phyloP scores from a whole-genome alignment of 2,329 filamentous ascomycete species.

The Cryphonectria radicalis region DNA sequence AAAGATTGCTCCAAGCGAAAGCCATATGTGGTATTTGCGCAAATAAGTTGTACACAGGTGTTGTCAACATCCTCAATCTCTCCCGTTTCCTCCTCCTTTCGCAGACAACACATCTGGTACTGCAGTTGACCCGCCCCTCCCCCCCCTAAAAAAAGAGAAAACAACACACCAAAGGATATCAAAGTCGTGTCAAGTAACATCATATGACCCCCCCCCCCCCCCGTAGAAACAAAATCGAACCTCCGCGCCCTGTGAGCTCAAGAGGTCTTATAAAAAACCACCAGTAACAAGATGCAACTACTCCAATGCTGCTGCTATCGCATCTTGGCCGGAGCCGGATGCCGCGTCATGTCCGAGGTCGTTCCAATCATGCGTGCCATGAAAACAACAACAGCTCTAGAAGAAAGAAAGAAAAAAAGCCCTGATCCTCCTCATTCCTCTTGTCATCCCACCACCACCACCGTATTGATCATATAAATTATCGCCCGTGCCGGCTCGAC shows the following conservation, averaged over 20 bases:
- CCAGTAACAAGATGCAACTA: background rate
- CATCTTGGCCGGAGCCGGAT: background rate
- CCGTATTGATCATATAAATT: constrained; percentile 4
- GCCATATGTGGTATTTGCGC: constrained; percentile 2
- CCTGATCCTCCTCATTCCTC: constrained; percentile 13
- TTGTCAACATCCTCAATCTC: background rate
- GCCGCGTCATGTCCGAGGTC: background rate
- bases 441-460: constrained; percentile 17
- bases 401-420: too few relatives aligned
- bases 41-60: constrained; percentile 11
- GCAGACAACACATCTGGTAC: background rate
- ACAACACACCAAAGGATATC: constrained; percentile 17
- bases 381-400: background rate
- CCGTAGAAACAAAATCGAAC: background rate
- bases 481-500: constrained; percentile 40
- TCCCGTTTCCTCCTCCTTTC: background rate
- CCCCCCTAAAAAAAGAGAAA: background rate
- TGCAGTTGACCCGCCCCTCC: background rate
- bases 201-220: background rate
- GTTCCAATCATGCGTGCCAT: background rate
- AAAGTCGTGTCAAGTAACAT: constrained; percentile 1
- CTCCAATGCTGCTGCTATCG: background rate
- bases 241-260: background rate
- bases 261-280: background rate
- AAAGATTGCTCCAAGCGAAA: background rate